Percentiles rank a stretch among this genome's conserved stretches.
These are phyloP conservation scores for Boletellus sp. DNA, from an alignment of 768 basidiomycete genomes.

Conservation along the genomic window DNA sequence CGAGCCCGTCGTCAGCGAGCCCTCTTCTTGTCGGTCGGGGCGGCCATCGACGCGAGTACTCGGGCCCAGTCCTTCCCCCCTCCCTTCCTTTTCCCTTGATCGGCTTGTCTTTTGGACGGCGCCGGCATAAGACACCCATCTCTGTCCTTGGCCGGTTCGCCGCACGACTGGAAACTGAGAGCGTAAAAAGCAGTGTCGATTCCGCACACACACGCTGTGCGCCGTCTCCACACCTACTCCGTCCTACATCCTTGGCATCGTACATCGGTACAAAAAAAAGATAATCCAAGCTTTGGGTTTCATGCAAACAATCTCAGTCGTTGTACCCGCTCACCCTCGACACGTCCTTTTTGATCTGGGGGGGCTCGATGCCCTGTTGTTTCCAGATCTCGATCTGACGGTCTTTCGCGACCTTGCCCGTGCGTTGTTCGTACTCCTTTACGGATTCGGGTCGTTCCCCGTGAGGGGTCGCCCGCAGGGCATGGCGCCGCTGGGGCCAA, in stretches of 20 bases:
- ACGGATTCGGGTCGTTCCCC: conserved; percentile 78
- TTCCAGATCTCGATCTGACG: conserved; percentile 70
- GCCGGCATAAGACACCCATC: neutral
- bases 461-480: conserved; percentile 76
- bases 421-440: conserved; percentile 58
- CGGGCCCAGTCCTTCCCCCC: too few relatives aligned
- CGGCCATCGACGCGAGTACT: conserved; percentile 15
- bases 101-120: neutral
- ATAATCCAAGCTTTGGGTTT: neutral
- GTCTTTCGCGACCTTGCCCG: conserved; percentile 69
- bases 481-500: conserved; percentile 74
- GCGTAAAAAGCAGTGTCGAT: neutral
- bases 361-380: conserved; percentile 52
- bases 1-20: too few relatives aligned
- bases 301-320: conserved; percentile 47
- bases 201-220: too few relatives aligned
- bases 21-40: neutral
- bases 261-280: conserved; percentile 7
- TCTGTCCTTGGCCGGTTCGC: conserved; percentile 14
- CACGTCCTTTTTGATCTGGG: conserved; percentile 27
- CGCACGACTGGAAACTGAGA: conserved; percentile 15
- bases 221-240: too few relatives aligned
- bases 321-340: conserved; percentile 54
- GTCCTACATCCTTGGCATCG: neutral
- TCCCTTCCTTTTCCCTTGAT: too few relatives aligned